Base-by-base conservation (phyloP, 208 protist species). In the Trypanosoma cruzi region DNA sequence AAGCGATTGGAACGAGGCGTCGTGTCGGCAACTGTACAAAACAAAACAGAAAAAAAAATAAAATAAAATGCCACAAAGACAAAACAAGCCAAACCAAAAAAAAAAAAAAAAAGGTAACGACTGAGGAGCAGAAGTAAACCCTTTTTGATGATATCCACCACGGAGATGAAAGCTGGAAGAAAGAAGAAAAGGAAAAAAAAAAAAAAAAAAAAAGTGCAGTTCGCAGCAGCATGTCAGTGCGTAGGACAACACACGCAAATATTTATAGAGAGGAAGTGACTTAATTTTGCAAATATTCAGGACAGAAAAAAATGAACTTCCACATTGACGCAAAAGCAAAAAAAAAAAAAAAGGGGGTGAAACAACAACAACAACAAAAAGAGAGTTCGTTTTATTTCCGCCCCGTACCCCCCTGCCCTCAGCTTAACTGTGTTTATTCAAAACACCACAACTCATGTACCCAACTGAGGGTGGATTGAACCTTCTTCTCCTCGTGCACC, bases 71-170 rank as follows among this genome's bases (percentile, higher is more conserved):
- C 48, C 64, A 63, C 29, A 73, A n/a, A 72, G 69, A 59, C 60
- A 16, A n/a, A 65, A 59, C 14, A 54, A 20, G 18, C 28, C 53
- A 26, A 64, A 63, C 24, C 10, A 68, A 57, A 20, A 58, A 68
- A 65, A 49, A 67, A 54, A 13, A n/a, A n/a, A n/a, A n/a, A 68
- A 77, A 63, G 76, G 61, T 46, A 37, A 79, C 40, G 7, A 20
- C 42, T 13, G n/a, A 63, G 24, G 22, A 74, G 53, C 42, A 57
- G 34, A 56, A 37, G 29, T 24, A 55, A 36, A 57, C 14, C 8
- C 7, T 57, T 6, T 36, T 13, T 3, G 53, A 26, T 13, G 8
- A n/a, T 34, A 34, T 57, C 6, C 14, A 32, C 52, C 28, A 8
- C 26, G 13, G 4, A 6, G 24, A 40, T 10, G 10, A 40, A 40